These are phyloP conservation scores for Yamadazyma sp. DNA, from an alignment of 1,139 yeast genomes.

Conservation along the genomic window DNA sequence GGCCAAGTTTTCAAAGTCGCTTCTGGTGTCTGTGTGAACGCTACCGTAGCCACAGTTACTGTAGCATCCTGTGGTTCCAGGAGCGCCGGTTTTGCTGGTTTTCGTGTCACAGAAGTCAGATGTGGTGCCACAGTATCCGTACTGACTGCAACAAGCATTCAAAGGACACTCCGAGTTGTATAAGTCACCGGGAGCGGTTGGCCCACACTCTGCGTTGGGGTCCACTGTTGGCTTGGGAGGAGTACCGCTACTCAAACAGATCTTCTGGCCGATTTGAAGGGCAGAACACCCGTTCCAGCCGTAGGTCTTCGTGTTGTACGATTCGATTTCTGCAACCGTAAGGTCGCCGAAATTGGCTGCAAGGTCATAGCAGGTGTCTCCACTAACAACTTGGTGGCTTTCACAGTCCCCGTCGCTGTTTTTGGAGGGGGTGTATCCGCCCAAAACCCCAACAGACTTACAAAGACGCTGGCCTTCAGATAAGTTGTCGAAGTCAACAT, in stretches of 20 bases:
- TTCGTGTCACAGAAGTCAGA: slow-evolving; percentile 14
- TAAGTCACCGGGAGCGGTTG: slow-evolving; percentile 17
- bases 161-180: slow-evolving; percentile 15
- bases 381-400: slow-evolving; percentile 9
- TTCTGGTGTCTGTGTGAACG: slow-evolving; percentile 15
- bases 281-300: slow-evolving; percentile 17
- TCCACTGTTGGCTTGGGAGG: slow-evolving; percentile 17
- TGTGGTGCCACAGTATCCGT: slow-evolving; percentile 17
- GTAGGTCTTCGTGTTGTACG: slow-evolving; percentile 16
- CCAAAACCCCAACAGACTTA: slow-evolving; percentile 11
- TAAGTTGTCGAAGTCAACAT: slow-evolving; percentile 10
- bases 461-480: slow-evolving; percentile 13
- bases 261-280: slow-evolving; percentile 10
- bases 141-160: slow-evolving; percentile 21
- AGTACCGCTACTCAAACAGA: slow-evolving; percentile 18
- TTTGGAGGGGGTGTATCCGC: slow-evolving; percentile 8
- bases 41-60: slow-evolving; percentile 20
- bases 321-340: slow-evolving; percentile 8
- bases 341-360: slow-evolving; percentile 8
- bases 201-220: slow-evolving; percentile 18
- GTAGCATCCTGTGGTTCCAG: slow-evolving; percentile 17
- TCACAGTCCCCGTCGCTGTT: slow-evolving; percentile 14
- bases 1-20: slow-evolving; percentile 17
- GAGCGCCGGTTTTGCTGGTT: slow-evolving; percentile 8
- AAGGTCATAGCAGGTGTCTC: slow-evolving; percentile 13